Percentiles rank a stretch among this genome's conserved stretches.
Conservation (phyloP, 768 basidiomycete genomes). For the Boletales sp. region DNA sequence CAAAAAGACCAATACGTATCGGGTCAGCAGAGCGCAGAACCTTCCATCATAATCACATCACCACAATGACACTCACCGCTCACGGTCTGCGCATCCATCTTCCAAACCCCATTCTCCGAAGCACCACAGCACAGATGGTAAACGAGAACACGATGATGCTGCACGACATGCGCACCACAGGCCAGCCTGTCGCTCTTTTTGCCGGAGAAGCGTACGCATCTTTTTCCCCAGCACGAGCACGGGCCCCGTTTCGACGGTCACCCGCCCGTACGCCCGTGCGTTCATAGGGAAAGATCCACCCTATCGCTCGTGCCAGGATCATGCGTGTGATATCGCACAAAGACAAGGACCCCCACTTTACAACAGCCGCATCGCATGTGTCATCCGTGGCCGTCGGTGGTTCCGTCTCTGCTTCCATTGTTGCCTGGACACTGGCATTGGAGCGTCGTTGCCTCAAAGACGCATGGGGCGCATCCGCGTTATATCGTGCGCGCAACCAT, state of each 20-base stretch:
- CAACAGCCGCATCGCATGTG: background rate
- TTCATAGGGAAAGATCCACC: constrained; percentile 24
- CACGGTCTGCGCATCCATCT: constrained; percentile 20
- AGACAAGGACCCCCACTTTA: constrained; percentile 5
- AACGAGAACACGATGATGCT: constrained; percentile 25
- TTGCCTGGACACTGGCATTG: background rate
- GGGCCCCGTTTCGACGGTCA: background rate
- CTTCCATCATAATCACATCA: background rate
- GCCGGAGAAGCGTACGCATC: background rate
- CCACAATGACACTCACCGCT: constrained; percentile 8
- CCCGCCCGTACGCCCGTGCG: background rate
- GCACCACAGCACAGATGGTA: constrained; percentile 23
- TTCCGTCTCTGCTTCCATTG: background rate
- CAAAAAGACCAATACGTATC: background rate
- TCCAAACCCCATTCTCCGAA: constrained; percentile 24
- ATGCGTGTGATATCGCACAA: constrained; percentile 10
- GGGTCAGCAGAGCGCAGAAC: background rate
- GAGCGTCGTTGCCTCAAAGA: constrained; percentile 1
- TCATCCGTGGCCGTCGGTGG: background rate
- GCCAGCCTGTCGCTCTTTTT: constrained; percentile 4
- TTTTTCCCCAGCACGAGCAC: background rate
- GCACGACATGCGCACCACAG: constrained; percentile 17
- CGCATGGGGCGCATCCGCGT: background rate
- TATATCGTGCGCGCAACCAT: background rate
- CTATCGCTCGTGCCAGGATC: constrained; percentile 14